A percentile compares a stretch with the other conserved stretches of the same genome.
phyloP scores from a whole-genome alignment of 139 green algal species.

The Closterium sp. region DNA sequence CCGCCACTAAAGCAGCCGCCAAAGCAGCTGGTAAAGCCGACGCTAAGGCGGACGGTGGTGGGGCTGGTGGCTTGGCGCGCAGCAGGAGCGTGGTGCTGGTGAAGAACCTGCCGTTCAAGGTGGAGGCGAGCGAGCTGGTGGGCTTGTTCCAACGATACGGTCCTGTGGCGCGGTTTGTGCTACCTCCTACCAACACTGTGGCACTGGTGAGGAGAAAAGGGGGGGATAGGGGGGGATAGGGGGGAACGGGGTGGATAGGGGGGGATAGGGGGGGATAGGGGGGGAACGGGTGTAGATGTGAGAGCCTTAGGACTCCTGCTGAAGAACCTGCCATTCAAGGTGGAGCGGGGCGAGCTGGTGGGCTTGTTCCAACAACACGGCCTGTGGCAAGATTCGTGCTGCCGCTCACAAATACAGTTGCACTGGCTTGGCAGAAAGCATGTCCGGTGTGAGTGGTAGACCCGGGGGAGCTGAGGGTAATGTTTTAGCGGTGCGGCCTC shows the following conservation, averaged over 20 bases:
- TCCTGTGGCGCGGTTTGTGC: slow-evolving; percentile 70
- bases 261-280: too few relatives aligned
- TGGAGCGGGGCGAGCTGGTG: slow-evolving; percentile 63
- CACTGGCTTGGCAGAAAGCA: too few relatives aligned
- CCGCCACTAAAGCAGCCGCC: neutral
- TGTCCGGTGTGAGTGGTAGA: too few relatives aligned
- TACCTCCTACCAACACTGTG: slow-evolving; percentile 81
- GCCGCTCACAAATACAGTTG: slow-evolving; percentile 78
- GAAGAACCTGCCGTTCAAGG: slow-evolving; percentile 94
- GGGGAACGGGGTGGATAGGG: too few relatives aligned
- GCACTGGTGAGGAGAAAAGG: slow-evolving; percentile 75
- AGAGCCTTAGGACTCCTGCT: too few relatives aligned
- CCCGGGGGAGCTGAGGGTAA: too few relatives aligned
- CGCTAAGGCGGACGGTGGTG: slow-evolving; percentile 2
- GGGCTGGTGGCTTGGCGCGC: slow-evolving; percentile 43
- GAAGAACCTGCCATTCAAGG: slow-evolving; percentile 94
- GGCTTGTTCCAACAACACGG: slow-evolving; percentile 56
- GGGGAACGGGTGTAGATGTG: too few relatives aligned
- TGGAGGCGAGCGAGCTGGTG: slow-evolving; percentile 63
- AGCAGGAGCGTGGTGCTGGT: slow-evolving; percentile 74
- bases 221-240: neutral
- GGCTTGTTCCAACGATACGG: slow-evolving; percentile 57
- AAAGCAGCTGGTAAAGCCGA: neutral
- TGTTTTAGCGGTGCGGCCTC: too few relatives aligned
- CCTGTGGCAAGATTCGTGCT: slow-evolving; percentile 76